phyloP scores from a whole-genome alignment of 2,329 filamentous ascomycete genomes.

The Alternaria arborescens region DNA sequence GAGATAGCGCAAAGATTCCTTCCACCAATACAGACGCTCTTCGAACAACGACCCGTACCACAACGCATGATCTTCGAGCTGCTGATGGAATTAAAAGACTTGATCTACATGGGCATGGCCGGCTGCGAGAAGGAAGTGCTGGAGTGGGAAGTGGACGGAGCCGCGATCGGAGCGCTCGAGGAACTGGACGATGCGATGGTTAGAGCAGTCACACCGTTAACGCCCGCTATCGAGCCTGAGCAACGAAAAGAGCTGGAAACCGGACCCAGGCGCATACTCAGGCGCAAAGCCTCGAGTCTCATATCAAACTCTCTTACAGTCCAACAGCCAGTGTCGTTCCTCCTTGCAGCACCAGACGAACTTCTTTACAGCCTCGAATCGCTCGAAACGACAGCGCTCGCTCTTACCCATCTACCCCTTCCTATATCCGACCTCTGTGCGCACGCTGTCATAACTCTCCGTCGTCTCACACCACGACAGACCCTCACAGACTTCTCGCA shows the following conservation, averaged over 20 bases:
- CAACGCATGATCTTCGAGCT: conserved; percentile 49
- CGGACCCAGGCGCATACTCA: conserved; percentile 23
- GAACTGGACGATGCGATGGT: conserved; percentile 43
- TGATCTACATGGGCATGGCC: conserved; percentile 39
- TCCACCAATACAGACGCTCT: conserved; percentile 42
- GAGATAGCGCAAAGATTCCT: conserved; percentile 46
- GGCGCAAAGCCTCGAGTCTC: conserved; percentile 31
- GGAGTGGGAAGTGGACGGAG: conserved; percentile 41
- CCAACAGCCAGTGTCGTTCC: conserved; percentile 24
- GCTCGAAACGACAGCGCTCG: conserved; percentile 44
- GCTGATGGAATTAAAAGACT: conserved; percentile 46
- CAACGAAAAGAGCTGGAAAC: conserved; percentile 8
- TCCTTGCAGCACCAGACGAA: conserved; percentile 30
- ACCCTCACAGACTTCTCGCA: conserved; percentile 33
- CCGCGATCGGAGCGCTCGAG: conserved; percentile 35
- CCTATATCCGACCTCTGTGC: conserved; percentile 43
- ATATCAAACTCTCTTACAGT: conserved; percentile 1
- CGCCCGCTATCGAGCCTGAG: conserved; percentile 4
- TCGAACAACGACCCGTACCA: conserved; percentile 41
- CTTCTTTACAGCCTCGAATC: conserved; percentile 44
- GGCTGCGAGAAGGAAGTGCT: conserved; percentile 38
- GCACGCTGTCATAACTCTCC: conserved; percentile 42
- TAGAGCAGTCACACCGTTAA: conserved; percentile 29
- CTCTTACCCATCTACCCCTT: conserved; percentile 35
- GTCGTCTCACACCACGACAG: conserved; percentile 37